These are phyloP conservation scores for Boletales sp. DNA, from an alignment of 768 basidiomycete genomes.

Conservation along the genomic window DNA sequence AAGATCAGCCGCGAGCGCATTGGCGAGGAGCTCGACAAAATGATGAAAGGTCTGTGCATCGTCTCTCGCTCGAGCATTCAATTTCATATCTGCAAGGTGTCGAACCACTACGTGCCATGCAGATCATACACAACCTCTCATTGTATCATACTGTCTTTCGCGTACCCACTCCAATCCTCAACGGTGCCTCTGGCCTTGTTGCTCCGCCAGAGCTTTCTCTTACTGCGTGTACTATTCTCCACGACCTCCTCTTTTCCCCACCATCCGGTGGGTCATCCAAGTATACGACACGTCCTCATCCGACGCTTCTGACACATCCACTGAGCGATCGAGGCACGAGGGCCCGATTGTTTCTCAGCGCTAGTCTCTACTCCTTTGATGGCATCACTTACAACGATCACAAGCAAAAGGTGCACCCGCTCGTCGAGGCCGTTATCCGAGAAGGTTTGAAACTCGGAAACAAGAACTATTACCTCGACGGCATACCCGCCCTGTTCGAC, in stretches of 20 bases:
- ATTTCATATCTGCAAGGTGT: constrained; percentile 45
- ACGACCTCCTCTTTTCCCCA: constrained; percentile 38
- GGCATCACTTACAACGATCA: constrained; percentile 55
- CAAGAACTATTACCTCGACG: constrained; percentile 75
- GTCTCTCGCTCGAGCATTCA: neutral
- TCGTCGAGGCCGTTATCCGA: constrained; percentile 68
- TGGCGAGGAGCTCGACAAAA: constrained; percentile 90
- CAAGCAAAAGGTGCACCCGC: constrained; percentile 58
- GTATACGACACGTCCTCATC: constrained; percentile 21
- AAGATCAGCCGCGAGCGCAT: constrained; percentile 92
- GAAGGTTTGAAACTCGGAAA: constrained; percentile 83
- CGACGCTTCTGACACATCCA: constrained; percentile 36
- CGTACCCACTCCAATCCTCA: constrained; percentile 43
- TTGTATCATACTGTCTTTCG: constrained; percentile 69
- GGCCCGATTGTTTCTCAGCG: constrained; percentile 75
- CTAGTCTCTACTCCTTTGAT: constrained; percentile 69
- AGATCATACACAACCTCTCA: constrained; percentile 68
- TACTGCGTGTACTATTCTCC: constrained; percentile 56
- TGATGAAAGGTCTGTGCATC: constrained; percentile 70
- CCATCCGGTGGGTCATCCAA: constrained; percentile 9
- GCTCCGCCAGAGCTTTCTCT: constrained; percentile 43
- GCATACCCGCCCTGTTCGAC: constrained; percentile 62
- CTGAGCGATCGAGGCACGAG: constrained; percentile 30
- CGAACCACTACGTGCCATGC: constrained; percentile 70
- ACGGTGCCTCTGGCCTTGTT: constrained; percentile 43